Base-by-base conservation (phyloP, 305 asterid genomes). In the Solanum chacoense region DNA sequence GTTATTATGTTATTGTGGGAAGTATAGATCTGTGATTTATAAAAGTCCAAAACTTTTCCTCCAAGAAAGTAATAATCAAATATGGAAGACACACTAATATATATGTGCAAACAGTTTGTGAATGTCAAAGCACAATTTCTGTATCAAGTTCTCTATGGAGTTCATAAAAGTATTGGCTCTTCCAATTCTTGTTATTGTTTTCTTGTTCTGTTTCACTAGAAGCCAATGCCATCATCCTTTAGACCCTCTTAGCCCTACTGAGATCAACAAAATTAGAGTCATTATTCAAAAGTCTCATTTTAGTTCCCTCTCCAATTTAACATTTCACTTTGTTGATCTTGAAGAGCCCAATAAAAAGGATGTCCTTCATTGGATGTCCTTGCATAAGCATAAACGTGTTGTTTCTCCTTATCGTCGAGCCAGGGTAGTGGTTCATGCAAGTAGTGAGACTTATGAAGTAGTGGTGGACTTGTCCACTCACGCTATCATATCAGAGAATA, bases 341-440 rank as follows among this genome's bases (percentile, higher is more conserved):
- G 94, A 94, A n/a, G 98, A 94, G 90, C 98, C 98, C 8, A 93
- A 93, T 3, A 95, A 95, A 85, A 75, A 90, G 9, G 92, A 92
- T 69, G 97, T 94, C 89, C 94, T 94, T 4, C 81, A 88, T 40
- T 94, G 95, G 95, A 87, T 93, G 24, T 91, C 93, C 13, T 77
- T 90, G 1, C 50, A n/a, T 11, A 85, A 89, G 45, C 77, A 14
- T 12, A 20, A 89, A 59, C 79, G 29, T 12, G 55, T 20, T 7
- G 10, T 89, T 20, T 92, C 93, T 59, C 94, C 93, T 11, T 50
- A 76, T 31, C 96, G 98, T 20, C 92, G 90, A 88, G 96, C 95
- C 76, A 88, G 18, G 73, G 96, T 80, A 5, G 97, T 94, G 79
- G 84, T 93, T 45, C 94, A 97, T 8, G 92, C 88, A 3, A 59